Base-by-base conservation (phyloP, 441 rosid genomes). In the Aquilaria agallochum region DNA sequence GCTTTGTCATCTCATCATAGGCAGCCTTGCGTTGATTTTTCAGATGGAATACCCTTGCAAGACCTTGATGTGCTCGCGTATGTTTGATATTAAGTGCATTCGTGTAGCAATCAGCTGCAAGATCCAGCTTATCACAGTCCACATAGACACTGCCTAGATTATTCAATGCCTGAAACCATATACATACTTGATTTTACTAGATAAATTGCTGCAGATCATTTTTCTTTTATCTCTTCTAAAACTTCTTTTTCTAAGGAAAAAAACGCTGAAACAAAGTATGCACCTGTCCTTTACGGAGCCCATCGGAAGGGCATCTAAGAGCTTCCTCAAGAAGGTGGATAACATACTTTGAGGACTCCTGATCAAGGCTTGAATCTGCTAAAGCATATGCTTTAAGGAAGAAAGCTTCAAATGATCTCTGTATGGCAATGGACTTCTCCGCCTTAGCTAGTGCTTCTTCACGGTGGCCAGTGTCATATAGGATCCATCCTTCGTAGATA, bases 211-310 rank as follows among this genome's bases (percentile, higher is more conserved):
- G 27, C 27, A 20, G 27, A 20, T 20, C 27, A 20, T 20, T 20
- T 20, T 20, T 20, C 27, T 20, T 20, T 20, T 20, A 20, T 20
- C 27, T 20, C 27, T 20, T 20, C 27, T 20, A 20, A 1, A 20
- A 20, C 27, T 20, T 20, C 27, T 20, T 20, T 20, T 20, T 0
- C 27, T 20, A 47, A 52, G 2, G 72, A 10, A 65, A 53, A 56
- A 20, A 50, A 10, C 1, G 57, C 11, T 20, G 27, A 20, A 20
- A 20, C 27, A 20, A 20, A 20, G 14, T 61, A 66, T 78, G 68
- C 68, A 92, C 99, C 76, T 95, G 98, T 77, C 99, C 99, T 81
- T 95, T 95, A 20, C 97, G 88, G 36, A 95, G 96, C 20, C 97
- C 98, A 68, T 95, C 99, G 12, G 98, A 95, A 42, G 99, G 99